These are phyloP conservation scores for Trifolium pratense DNA, from an alignment of 306 rosid genomes.

Conservation along the genomic window DNA sequence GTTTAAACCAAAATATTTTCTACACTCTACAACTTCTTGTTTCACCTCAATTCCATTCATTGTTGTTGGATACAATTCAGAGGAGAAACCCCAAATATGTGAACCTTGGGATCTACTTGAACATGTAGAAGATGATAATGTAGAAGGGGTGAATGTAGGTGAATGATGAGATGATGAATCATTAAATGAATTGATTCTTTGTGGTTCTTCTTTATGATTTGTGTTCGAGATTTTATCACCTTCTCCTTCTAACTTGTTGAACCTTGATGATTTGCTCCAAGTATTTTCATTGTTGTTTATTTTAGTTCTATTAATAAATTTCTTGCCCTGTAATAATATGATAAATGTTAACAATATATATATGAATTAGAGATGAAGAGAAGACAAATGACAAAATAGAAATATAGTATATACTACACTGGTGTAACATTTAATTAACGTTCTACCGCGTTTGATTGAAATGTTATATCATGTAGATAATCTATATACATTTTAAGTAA, in stretches of 20 bases:
- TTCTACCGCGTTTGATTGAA: too few species aligned
- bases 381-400: too few species aligned
- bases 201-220: constrained; percentile 4
- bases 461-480: too few species aligned
- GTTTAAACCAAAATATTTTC: background rate
- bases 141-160: constrained; percentile 13
- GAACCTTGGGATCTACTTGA: background rate
- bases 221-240: background rate
- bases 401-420: too few species aligned
- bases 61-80: background rate
- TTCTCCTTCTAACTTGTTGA: background rate
- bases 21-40: constrained; percentile 3
- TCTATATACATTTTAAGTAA: too few species aligned
- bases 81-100: background rate
- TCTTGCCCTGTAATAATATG: constrained; percentile 38
- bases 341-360: background rate
- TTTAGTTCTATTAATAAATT: constrained; percentile 32
- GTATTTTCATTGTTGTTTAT: background rate
- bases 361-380: too few species aligned
- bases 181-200: background rate
- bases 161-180: constrained; percentile 21
- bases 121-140: constrained; percentile 12
- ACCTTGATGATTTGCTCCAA: constrained; percentile 20
- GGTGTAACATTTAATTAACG: too few species aligned
- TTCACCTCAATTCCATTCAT: background rate